phyloP scores from a whole-genome alignment of 1,284 basidiomycete genomes.

The Pseudozyma sp. region DNA sequence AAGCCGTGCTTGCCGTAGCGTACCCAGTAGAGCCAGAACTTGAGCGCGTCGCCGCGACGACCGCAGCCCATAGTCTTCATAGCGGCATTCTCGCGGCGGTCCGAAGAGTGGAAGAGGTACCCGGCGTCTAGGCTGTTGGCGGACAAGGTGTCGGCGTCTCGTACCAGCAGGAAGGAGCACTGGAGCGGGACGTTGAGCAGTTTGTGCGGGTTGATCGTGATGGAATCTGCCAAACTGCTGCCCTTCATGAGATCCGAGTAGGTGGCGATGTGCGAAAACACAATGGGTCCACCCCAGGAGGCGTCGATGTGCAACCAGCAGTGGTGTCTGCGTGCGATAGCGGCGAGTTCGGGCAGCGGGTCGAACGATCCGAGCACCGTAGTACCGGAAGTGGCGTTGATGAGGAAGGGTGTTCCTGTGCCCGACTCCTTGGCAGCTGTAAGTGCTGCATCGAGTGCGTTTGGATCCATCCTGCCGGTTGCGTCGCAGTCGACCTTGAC shows the following conservation, averaged over 20 bases:
- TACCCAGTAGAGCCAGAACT: conserved; percentile 70
- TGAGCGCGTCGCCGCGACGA: conserved; percentile 69
- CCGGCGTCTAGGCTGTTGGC: conserved; percentile 69
- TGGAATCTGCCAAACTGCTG: conserved; percentile 63
- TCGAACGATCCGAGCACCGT: conserved; percentile 70
- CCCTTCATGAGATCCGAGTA: conserved; percentile 60
- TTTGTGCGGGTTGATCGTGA: conserved; percentile 71
- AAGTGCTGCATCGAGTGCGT: conserved; percentile 45
- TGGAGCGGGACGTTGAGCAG: conserved; percentile 70
- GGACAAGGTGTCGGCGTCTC: conserved; percentile 61
- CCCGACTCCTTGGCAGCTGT: conserved; percentile 19
- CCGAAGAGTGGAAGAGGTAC: conserved; percentile 69
- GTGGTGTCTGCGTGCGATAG: conserved; percentile 53
- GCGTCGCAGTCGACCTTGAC: conserved; percentile 66
- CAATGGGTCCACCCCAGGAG: conserved; percentile 69
- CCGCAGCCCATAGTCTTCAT: conserved; percentile 69
- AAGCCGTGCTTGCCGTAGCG: conserved; percentile 67
- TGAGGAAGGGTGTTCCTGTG: conserved; percentile 67
- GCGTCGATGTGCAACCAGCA: conserved; percentile 70
- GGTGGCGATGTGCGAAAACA: conserved; percentile 61
- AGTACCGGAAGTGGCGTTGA: conserved; percentile 70
- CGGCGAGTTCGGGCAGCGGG: conserved; percentile 64
- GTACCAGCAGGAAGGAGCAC: conserved; percentile 69
- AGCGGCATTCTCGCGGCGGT: conserved; percentile 46
- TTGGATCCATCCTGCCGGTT: conserved; percentile 55